Evolutionary conservation across 2,329 filamentous ascomycete species (phyloP).

Genomic region (Leptographium lundbergii): DNA sequence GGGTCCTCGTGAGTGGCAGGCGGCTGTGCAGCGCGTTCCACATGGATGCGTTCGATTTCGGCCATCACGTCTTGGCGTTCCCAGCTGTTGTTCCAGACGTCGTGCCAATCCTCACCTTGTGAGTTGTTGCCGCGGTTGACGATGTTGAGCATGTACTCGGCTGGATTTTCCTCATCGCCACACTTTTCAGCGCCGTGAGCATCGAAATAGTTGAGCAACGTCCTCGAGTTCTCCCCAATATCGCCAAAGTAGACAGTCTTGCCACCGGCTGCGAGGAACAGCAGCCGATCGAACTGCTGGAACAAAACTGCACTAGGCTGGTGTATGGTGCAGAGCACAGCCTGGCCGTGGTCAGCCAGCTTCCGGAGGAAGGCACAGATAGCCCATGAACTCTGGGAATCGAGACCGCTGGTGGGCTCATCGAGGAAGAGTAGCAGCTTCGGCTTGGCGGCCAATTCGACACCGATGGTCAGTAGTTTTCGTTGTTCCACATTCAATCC

Average conservation of each 20-base stretch:
- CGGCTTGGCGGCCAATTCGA: constrained; percentile 89
- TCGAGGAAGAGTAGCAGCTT: constrained; percentile 83
- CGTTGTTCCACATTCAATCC: constrained; percentile 61
- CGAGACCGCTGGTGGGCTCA: constrained; percentile 89
- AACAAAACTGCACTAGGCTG: constrained; percentile 95
- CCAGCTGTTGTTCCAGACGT: constrained; percentile 44
- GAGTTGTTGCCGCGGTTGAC: constrained; percentile 42
- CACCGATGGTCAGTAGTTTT: constrained; percentile 73
- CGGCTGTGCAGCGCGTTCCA: constrained; percentile 19
- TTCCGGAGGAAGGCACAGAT: constrained; percentile 82
- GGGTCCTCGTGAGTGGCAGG: constrained; percentile 25
- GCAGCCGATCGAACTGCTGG: constrained; percentile 73
- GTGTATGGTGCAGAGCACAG: constrained; percentile 94
- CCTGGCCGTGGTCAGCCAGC: constrained; percentile 75
- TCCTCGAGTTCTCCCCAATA: constrained; percentile 55
- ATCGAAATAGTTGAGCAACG: constrained; percentile 64
- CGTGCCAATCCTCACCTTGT: constrained; percentile 52
- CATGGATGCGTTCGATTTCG: constrained; percentile 40
- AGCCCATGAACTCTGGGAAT: constrained; percentile 86
- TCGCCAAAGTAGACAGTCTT: constrained; percentile 69
- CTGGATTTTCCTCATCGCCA: constrained; percentile 60
- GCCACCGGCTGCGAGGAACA: constrained; percentile 66
- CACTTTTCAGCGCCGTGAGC: constrained; percentile 54
- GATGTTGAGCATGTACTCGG: constrained; percentile 65
- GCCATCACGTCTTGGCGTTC: constrained; percentile 43